Conservation (phyloP, 768 basidiomycete species). For the Mycena galopus region DNA sequence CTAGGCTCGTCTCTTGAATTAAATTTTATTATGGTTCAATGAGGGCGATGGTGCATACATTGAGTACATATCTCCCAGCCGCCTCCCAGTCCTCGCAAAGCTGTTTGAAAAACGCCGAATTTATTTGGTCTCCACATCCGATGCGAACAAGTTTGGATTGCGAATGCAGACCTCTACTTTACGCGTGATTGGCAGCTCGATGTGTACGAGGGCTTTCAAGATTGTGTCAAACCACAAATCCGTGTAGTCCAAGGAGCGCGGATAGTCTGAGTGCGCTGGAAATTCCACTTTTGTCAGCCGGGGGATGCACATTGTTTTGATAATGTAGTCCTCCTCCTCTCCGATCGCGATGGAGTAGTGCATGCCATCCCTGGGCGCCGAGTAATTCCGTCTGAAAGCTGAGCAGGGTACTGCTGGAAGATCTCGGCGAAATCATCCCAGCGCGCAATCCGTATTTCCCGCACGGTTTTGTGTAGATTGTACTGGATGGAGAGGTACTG, state of each 20-base stretch:
- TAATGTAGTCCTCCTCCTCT: not conserved
- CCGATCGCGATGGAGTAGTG: not conserved
- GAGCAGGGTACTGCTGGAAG: not conserved
- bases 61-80: too few species aligned
- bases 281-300: not conserved
- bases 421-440: not conserved
- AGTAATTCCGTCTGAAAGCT: not conserved
- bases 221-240: too few species aligned
- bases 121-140: too few species aligned
- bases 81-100: too few species aligned
- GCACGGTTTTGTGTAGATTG: conserved; percentile 14
- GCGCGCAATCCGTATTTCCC: not conserved
- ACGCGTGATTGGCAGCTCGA: not conserved
- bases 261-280: not conserved
- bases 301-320: not conserved
- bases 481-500: not conserved
- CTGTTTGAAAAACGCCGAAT: too few species aligned
- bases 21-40: too few species aligned
- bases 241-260: too few species aligned
- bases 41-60: too few species aligned
- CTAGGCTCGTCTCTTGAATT: too few species aligned
- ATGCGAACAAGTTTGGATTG: too few species aligned
- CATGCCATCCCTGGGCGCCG: too few species aligned
- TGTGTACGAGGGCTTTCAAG: not conserved
- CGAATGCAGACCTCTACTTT: not conserved